phyloP scores from a whole-genome alignment of 1,139 yeast species.

The Saccharomyces hybrid region DNA sequence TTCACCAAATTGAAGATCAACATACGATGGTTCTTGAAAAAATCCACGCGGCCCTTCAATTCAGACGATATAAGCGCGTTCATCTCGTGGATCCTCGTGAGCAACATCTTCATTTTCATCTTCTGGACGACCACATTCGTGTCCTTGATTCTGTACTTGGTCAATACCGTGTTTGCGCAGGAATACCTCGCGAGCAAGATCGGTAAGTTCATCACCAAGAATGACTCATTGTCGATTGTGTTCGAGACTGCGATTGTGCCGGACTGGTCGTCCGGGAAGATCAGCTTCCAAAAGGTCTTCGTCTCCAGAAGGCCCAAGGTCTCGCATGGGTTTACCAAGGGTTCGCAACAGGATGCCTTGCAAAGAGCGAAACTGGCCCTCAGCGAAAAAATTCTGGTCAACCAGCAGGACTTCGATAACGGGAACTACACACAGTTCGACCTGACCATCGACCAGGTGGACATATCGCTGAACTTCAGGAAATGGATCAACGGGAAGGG shows the following conservation, averaged over 20 bases:
- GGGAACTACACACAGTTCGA: conserved; percentile 96
- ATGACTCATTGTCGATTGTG: conserved; percentile 77
- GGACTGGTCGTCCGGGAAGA: conserved; percentile 85
- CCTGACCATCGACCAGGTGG: conserved; percentile 77
- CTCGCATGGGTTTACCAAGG: conserved; percentile 45
- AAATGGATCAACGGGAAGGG: conserved; percentile 92
- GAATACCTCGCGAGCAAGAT: conserved; percentile 75
- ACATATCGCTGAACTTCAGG: conserved; percentile 67
- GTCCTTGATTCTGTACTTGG: conserved; percentile 65
- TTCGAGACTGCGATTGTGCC: conserved; percentile 95
- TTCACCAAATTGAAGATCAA: conserved; percentile 40
- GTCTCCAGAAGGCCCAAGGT: conserved; percentile 69
- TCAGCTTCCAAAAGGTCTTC: conserved; percentile 75
- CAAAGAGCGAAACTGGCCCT: conserved; percentile 29
- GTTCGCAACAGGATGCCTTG: conserved; percentile 46
- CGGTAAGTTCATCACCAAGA: conserved; percentile 80
- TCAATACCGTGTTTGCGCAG: conserved; percentile 85
- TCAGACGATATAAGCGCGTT: conserved; percentile 86
- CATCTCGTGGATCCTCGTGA: conserved; percentile 84
- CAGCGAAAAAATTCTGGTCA: conserved; percentile 24
- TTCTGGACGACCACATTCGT: conserved; percentile 87
- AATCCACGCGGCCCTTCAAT: conserved; percentile 64
- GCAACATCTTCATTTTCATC: conserved; percentile 69
- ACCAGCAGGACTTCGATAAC: conserved; percentile 51
- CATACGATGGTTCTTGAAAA: conserved; percentile 61